Evolutionary conservation across 2,329 filamentous ascomycete genomes (phyloP).

Genomic region (Xenoacremonium recifei): DNA sequence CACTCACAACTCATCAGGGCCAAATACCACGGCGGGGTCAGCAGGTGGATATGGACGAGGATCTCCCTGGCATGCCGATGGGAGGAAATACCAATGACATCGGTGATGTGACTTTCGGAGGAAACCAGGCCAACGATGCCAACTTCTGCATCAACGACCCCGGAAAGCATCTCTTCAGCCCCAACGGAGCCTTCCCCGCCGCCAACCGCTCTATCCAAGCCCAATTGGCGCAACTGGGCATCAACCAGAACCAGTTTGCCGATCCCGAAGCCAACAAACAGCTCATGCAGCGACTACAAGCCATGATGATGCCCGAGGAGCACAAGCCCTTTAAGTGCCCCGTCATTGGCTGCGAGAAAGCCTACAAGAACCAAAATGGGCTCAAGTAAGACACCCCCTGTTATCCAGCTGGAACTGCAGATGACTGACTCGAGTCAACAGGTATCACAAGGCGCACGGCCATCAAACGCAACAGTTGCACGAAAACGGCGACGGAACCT

Average conservation of each 20-base stretch:
- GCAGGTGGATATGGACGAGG: slow-evolving; percentile 70
- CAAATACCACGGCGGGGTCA: slow-evolving; percentile 61
- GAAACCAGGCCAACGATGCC: slow-evolving; percentile 35
- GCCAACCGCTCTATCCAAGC: slow-evolving; percentile 65
- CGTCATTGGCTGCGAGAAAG: slow-evolving; percentile 97
- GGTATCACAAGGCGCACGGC: slow-evolving; percentile 77
- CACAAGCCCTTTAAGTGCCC: slow-evolving; percentile 98
- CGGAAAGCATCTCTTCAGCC: slow-evolving; percentile 88
- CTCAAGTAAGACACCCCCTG: slow-evolving; percentile 70
- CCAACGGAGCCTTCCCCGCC: slow-evolving; percentile 69
- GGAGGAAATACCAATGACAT: slow-evolving; percentile 55
- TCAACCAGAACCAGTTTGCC: slow-evolving; percentile 73
- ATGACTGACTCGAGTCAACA: slow-evolving; percentile 29
- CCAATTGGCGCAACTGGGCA: slow-evolving; percentile 68
- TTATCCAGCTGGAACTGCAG: neutral
- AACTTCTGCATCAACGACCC: slow-evolving; percentile 82
- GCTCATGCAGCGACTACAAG: slow-evolving; percentile 56
- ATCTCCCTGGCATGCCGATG: slow-evolving; percentile 62
- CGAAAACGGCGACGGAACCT: slow-evolving; percentile 94
- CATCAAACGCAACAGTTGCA: slow-evolving; percentile 96
- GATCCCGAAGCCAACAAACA: slow-evolving; percentile 70
- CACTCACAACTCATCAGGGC: slow-evolving; percentile 74
- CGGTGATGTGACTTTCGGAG: slow-evolving; percentile 55
- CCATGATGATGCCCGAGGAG: slow-evolving; percentile 76
- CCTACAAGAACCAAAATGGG: slow-evolving; percentile 99